phyloP scores from a whole-genome alignment of 495 filamentous ascomycete genomes.

The Daldinia caldariorum region DNA sequence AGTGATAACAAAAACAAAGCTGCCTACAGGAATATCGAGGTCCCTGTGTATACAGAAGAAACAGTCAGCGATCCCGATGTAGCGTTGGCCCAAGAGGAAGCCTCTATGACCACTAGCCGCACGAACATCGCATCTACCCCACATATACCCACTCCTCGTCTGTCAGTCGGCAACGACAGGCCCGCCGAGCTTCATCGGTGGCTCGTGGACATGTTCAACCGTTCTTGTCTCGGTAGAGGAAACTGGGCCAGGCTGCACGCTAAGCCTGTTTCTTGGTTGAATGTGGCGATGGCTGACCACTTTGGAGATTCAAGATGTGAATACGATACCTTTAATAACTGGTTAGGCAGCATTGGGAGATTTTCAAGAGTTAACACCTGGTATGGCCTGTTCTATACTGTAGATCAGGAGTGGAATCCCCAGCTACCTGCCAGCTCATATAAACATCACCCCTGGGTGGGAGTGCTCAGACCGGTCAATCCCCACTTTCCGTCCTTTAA shows the following conservation, averaged over 20 bases:
- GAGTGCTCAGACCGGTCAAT: conserved; percentile 51
- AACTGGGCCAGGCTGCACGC: conserved; percentile 40
- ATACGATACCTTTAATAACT: conserved; percentile 50
- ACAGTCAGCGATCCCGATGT: conserved; percentile 55
- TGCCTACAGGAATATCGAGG: conserved; percentile 49
- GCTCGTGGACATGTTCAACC: neutral
- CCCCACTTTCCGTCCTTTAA: conserved; percentile 28
- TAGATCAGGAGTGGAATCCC: conserved; percentile 51
- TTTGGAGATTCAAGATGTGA: conserved; percentile 45
- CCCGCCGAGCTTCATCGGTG: conserved; percentile 23
- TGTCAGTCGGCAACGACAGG: conserved; percentile 4
- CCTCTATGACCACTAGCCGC: neutral
- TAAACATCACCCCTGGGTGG: conserved; percentile 55
- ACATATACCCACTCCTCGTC: conserved; percentile 4
- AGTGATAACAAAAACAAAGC: conserved; percentile 41
- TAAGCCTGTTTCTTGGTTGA: conserved; percentile 53
- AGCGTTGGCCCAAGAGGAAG: conserved; percentile 16
- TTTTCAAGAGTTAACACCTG: conserved; percentile 50
- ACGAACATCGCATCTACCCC: conserved; percentile 15
- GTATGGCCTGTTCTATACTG: conserved; percentile 59
- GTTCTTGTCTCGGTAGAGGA: too few relatives aligned
- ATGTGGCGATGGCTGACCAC: conserved; percentile 49
- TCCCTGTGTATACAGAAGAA: conserved; percentile 52
- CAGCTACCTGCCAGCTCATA: conserved; percentile 24
- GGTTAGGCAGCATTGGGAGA: conserved; percentile 43